phyloP scores from a whole-genome alignment of 495 filamentous ascomycete species.

The Rusavskia elegans region DNA sequence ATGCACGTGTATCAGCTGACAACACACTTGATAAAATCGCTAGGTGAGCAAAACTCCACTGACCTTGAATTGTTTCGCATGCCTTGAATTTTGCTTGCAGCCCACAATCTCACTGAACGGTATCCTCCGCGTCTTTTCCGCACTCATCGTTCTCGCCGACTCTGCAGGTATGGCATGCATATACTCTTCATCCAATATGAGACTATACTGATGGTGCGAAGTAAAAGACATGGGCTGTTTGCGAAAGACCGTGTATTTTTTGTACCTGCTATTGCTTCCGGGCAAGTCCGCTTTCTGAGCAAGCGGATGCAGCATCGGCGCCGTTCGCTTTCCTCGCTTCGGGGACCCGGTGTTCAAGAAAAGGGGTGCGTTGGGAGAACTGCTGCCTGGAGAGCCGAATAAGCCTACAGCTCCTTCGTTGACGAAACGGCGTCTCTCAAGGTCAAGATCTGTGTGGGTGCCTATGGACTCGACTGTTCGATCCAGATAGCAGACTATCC shows the following conservation, averaged over 20 bases:
- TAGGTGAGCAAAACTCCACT: too few relatives aligned
- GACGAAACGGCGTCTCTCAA: conserved; percentile 70
- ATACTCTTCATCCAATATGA: conserved; percentile 89
- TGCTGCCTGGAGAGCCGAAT: conserved; percentile 64
- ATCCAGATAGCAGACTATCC: conserved; percentile 70
- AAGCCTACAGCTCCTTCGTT: conserved; percentile 62
- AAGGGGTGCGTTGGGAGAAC: conserved; percentile 62
- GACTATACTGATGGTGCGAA: conserved; percentile 62
- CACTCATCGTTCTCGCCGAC: conserved; percentile 28
- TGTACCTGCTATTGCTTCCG: conserved; percentile 46
- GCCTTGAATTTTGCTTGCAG: conserved; percentile 78
- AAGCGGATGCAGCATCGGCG: conserved; percentile 52
- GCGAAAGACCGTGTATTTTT: conserved; percentile 80
- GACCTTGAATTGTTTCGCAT: conserved; percentile 83
- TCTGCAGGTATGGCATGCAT: conserved; percentile 83
- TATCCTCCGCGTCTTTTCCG: conserved; percentile 71
- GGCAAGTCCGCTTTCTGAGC: conserved; percentile 65
- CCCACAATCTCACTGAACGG: conserved; percentile 87
- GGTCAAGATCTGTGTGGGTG: conserved; percentile 67
- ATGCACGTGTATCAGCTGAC: not conserved
- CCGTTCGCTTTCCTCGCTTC: conserved; percentile 17
- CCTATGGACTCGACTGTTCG: conserved; percentile 82
- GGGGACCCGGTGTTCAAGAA: conserved; percentile 33
- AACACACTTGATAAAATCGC: too few relatives aligned
- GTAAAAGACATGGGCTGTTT: conserved; percentile 92